Conservation (phyloP, 2,329 filamentous ascomycete species). For the Fusarium acutatum region DNA sequence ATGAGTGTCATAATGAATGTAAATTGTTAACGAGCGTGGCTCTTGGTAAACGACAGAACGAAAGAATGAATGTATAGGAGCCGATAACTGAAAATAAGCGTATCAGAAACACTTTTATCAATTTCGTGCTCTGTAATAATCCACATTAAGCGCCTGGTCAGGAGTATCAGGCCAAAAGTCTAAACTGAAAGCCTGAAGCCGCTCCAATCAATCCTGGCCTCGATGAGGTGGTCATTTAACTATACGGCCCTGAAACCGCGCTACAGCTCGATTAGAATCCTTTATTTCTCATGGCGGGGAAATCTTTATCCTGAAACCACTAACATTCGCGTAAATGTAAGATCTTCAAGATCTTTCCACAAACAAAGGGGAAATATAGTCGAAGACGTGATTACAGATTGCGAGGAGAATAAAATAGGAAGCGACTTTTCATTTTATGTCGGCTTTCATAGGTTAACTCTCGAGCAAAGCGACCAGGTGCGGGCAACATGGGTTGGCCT, state of each 20-base stretch:
- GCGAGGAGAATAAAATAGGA: fast-evolving
- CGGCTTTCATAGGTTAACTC: neutral
- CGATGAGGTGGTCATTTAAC: neutral
- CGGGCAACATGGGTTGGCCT: neutral
- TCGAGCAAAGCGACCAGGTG: neutral
- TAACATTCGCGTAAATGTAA: neutral
- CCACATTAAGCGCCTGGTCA: neutral
- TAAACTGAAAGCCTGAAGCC: neutral
- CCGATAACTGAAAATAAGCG: neutral
- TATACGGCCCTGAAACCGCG: neutral
- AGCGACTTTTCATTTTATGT: fast-evolving
- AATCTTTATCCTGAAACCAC: neutral
- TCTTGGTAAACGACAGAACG: neutral
- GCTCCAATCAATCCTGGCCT: neutral
- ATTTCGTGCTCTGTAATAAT: fast-evolving
- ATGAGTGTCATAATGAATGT: neutral
- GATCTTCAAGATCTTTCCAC: neutral
- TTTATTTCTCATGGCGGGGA: neutral
- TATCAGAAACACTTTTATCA: neutral
- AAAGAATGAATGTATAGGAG: neutral
- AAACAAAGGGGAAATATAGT: neutral
- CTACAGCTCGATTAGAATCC: neutral
- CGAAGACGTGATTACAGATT: fast-evolving
- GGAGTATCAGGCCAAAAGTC: neutral
- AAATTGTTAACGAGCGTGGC: neutral